phyloP scores from a whole-genome alignment of 2,329 filamentous ascomycete genomes.

The Lachnellula hyalina region DNA sequence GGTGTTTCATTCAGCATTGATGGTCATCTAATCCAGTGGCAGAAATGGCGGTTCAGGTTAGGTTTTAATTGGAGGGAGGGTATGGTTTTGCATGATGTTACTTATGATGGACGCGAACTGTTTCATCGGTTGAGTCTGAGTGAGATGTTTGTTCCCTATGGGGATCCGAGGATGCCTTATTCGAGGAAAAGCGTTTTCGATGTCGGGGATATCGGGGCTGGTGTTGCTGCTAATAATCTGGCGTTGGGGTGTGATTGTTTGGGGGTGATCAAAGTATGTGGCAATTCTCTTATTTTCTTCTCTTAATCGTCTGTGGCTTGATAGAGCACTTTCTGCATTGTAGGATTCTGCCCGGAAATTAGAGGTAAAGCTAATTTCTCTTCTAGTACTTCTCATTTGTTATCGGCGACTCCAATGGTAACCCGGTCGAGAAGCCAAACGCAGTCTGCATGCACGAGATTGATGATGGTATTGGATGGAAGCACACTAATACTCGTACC shows the following conservation, averaged over 20 bases:
- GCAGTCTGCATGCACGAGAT: conserved; percentile 66
- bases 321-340: no score
- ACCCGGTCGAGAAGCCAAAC: conserved; percentile 49
- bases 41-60: conserved; percentile 59
- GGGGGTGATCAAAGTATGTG: conserved; percentile 51
- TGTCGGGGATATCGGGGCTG: conserved; percentile 61
- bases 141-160: conserved; percentile 62
- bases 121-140: conserved; percentile 53
- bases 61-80: conserved; percentile 58
- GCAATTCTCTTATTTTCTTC: neutral
- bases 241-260: conserved; percentile 64
- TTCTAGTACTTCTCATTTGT: conserved; percentile 50
- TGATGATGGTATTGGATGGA: conserved; percentile 65
- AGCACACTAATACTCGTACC: conserved; percentile 56
- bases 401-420: conserved; percentile 45
- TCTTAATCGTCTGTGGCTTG: no score
- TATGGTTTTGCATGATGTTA: conserved; percentile 54
- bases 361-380: neutral
- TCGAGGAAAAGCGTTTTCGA: conserved; percentile 66
- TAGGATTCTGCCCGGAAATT: no score
- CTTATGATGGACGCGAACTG: conserved; percentile 53
- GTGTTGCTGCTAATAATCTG: conserved; percentile 61
- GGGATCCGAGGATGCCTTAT: conserved; percentile 55
- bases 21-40: conserved; percentile 41
- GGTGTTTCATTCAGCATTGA: conserved; percentile 52